Base-by-base conservation (phyloP, 2,329 filamentous ascomycete genomes). In the Tolypocladium cylindrosporum region DNA sequence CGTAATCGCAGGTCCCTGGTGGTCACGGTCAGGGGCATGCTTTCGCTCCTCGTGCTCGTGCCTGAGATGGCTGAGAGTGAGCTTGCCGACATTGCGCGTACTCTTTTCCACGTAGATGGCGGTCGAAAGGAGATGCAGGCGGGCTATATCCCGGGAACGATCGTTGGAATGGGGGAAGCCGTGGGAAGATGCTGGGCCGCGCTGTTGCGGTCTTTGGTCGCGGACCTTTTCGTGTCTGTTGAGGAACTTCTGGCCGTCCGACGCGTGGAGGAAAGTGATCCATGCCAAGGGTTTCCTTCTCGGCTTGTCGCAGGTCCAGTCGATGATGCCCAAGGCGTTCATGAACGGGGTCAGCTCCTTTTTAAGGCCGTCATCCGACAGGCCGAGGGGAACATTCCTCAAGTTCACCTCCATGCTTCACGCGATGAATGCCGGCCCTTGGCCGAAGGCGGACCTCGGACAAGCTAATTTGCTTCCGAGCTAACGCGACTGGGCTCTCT, bases 351-450 rank as follows among this genome's bases (percentile, higher is more conserved):
- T 56, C 1, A 84, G 69, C 55, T 77, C 74, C 0, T 57, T 63
- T 13, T 63, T 65, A 11, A 83, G 65, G 8, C 62, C 63, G 0
- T 72, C 63, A 2, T 77, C 70, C 11, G 72, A 68, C 37, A 81
- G 62, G 36, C 73, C 67, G 11, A 55, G 37, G 1, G 79, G 78
- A 16, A 83, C 69, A 13, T 75, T 74, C 16, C 56, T 61, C 39
- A 82, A 63, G 41, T 75, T 75, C 13, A 78, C 72, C 60, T 82
- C 78, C 75, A 83, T 81, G 54, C 3, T 31, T 21, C 31, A 11
- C 4, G 43, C 43, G 43, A 31, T 48, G 43, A n/a, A 14, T 11
- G 31, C 31, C 8, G 31, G 31, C 31, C 7, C 31, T 34, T 34
- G 31, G 31, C 31, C 31, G 31, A 34, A 34, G 7, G 31, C 7